Percentiles rank a stretch among this genome's conserved stretches.
Conservation (phyloP, 148 eudicot species). For the Heliosperma pusillum region DNA sequence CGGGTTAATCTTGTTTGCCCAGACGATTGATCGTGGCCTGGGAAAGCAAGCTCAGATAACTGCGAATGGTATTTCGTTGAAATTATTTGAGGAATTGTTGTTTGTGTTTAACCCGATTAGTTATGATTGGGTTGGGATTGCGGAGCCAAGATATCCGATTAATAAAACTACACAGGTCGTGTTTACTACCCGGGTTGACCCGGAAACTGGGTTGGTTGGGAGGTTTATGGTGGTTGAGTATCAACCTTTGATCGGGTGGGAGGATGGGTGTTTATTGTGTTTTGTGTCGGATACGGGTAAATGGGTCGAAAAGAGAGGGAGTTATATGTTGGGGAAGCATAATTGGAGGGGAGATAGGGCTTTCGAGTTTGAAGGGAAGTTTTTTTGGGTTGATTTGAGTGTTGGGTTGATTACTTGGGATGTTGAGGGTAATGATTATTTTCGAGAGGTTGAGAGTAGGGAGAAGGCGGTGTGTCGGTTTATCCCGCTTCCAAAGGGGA, state of each 20-base stretch:
- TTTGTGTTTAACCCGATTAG: conserved; percentile 15
- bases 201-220: not conserved
- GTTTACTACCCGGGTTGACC: not conserved
- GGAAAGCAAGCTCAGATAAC: not conserved
- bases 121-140: not conserved
- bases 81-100: not conserved
- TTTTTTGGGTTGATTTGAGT: not conserved
- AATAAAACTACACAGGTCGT: no score
- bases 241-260: not conserved
- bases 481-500: not conserved
- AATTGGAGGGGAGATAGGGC: not conserved
- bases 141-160: no score
- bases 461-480: not conserved
- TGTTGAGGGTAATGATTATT: no score
- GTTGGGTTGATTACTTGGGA: conserved; percentile 5
- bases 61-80: not conserved
- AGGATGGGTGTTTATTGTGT: not conserved
- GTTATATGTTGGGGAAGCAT: not conserved
- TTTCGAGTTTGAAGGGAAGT: not conserved
- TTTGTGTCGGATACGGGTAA: conserved; percentile 15
- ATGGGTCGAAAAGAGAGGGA: not conserved
- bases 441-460: not conserved
- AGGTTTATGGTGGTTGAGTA: conserved; percentile 11
- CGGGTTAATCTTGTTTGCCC: conserved; percentile 4
- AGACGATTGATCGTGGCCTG: not conserved